Evolutionary conservation across 768 basidiomycete species (phyloP).

Genomic region (Ramaria sp.): DNA sequence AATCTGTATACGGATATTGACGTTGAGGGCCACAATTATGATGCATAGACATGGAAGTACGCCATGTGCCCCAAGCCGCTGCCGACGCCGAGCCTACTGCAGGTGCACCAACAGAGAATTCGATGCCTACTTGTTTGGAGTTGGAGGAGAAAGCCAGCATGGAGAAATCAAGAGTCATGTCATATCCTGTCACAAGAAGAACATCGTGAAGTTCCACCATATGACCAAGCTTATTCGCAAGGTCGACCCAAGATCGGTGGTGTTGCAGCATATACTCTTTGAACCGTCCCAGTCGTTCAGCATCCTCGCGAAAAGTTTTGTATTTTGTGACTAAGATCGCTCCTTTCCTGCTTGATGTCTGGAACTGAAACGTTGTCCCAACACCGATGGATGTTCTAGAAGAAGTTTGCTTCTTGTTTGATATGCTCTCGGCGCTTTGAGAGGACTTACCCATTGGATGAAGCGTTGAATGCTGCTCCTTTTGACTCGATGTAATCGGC

Average conservation of each 20-base stretch:
- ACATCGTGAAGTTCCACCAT: not conserved
- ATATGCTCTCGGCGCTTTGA: too few species aligned
- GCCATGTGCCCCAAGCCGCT: not conserved
- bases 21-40: constrained; percentile 1
- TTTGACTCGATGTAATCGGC: not conserved
- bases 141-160: not conserved
- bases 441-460: not conserved
- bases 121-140: not conserved
- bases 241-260: not conserved
- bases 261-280: not conserved
- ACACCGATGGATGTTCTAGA: not conserved
- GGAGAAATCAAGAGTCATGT: not conserved
- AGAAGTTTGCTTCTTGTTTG: too few species aligned
- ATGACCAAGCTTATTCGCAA: not conserved
- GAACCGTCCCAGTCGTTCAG: not conserved
- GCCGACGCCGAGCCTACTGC: not conserved
- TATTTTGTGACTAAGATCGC: not conserved
- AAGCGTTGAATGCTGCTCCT: not conserved
- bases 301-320: not conserved
- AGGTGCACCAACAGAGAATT: not conserved
- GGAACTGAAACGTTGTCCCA: not conserved
- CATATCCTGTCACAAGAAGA: not conserved
- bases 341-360: not conserved
- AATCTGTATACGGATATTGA: not conserved
- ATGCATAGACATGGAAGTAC: not conserved